Base-by-base conservation (phyloP, 345 rosid genomes). In the Heritiera littoralis region DNA sequence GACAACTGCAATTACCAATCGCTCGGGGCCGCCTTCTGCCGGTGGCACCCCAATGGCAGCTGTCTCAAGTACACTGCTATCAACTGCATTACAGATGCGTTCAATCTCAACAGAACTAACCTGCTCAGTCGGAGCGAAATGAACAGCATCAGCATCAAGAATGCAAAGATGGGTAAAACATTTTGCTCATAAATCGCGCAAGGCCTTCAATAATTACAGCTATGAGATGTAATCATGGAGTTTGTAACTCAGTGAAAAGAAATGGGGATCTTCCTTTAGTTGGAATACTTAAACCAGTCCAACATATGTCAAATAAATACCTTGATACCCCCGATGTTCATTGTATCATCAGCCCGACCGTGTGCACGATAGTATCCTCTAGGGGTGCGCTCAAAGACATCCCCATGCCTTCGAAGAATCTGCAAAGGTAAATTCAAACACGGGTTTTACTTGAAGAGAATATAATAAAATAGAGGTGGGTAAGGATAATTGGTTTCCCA, bases 281-380 rank as follows among this genome's bases (percentile, higher is more conserved):
- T 52, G 77, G 32, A 73, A 74, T 30, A 10, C 15, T 48, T 78
- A 9, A 68, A 49, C 9, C 23, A 23, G 28, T 23, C 28, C 28
- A 23, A 23, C 28, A 23, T 23, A 23, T 23, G 28, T 23, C 69
- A 63, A 58, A 73, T 54, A 75, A 15, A 48, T 86, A 96, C 99
- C 98, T 94, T 96, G 79, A 96, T 92, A 45, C 99, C 98, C 52
- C 99, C 99, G 40, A 96, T 90, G 84, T 96, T 96, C 99, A 96
- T 94, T 18, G 97, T 91, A 83, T 96, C 99, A 88, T 96, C 97
- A 60, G 99, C 89, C 64, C 97, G 95, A 6, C 99, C 99, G 43
- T 94, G 99, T 46, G 99, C 99, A 74, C 83, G 97, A 85, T 92
- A 96, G 75, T 91, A 91, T 79, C 97, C 97, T 83, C 84, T 86